Evolutionary conservation across 202 grass and related monocot genomes (phyloP), one percentile per base, ranked within the genome.

Genomic region (Setaria viridis): DNA sequence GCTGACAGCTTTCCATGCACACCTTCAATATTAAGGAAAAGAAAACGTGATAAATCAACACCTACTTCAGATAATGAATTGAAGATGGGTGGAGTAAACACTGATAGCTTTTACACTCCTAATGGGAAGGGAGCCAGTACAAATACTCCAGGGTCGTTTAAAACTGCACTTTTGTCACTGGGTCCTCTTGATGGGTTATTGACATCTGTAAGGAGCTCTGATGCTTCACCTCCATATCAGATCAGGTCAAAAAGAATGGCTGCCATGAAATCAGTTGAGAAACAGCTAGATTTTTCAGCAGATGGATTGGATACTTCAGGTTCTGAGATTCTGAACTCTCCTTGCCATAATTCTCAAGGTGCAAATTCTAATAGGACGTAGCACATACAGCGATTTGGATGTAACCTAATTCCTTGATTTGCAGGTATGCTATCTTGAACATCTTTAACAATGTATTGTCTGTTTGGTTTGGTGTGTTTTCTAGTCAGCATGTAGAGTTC

Each of bases 21-120:
- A 71, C 94, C 97, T 62, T 99, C 97, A 14, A 97, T 99, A 82
- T 82, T 97, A 76, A 90, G 87, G 74, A 94, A 87, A 82, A 92
- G 89, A 85, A 96, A 91, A 89, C 88, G 90, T 62, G 89, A 93
- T 50, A 86, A 84, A 87, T 63, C 63, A 66, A 88, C 76, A 62
- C 80, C 85, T 72, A 42, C 70, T 85, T 82, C 82, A 66, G 82
- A 76, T 54, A 83, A 66, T 39, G 82, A 83, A 25, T 62, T 86
- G n/a, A 87, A 80, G 76, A 80, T 59, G 45, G 63, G 76, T 79
- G 74, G 81, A 81, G 9, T 32, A 56, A 91, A 30, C 51, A 72
- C 70, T 69, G 86, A 89, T 79, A 85, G 74, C 25, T 90, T 80
- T 85, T 88, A 60, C 74, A 81, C 88, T 78, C 86, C 83, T 75